A percentile compares a stretch with the other conserved stretches of the same genome.
phyloP scores from a whole-genome alignment of 1,284 basidiomycete genomes.

The Testicularia cyperi region DNA sequence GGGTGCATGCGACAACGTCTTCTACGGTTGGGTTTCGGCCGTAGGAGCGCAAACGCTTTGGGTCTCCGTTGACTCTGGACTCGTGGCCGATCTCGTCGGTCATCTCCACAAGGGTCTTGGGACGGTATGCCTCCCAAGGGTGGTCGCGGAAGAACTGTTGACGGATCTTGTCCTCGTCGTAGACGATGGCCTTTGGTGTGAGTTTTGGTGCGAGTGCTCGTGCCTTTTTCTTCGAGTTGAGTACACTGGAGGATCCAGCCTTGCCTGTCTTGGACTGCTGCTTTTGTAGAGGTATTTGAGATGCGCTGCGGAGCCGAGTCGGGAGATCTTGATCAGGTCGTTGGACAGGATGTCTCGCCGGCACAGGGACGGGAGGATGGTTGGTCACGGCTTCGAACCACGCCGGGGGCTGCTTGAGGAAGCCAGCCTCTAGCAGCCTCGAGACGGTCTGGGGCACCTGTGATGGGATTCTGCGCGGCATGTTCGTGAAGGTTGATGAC shows the following conservation, averaged over 20 bases:
- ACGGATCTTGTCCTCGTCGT: slow-evolving; percentile 81
- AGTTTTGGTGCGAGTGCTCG: slow-evolving; percentile 65
- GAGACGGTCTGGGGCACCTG: slow-evolving; percentile 87
- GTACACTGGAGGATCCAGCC: background rate
- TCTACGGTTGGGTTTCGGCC: slow-evolving; percentile 76
- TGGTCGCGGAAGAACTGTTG: slow-evolving; percentile 93
- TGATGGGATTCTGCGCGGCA: slow-evolving; percentile 80
- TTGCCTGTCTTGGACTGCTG: background rate
- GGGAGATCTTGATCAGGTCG: slow-evolving; percentile 63
- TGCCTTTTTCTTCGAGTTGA: slow-evolving; percentile 43
- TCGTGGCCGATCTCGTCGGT: slow-evolving; percentile 62
- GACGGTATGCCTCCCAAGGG: slow-evolving; percentile 89
- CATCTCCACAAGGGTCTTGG: slow-evolving; percentile 74
- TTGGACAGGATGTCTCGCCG: slow-evolving; percentile 70
- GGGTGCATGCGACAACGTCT: slow-evolving; percentile 78
- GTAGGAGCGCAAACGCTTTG: slow-evolving; percentile 62
- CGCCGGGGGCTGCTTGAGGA: slow-evolving; percentile 72
- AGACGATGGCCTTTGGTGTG: slow-evolving; percentile 70
- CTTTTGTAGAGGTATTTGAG: slow-evolving; percentile 6
- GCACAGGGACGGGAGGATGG: slow-evolving; percentile 82
- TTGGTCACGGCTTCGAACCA: slow-evolving; percentile 85
- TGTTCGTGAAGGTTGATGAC: no score
- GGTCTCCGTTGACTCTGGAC: slow-evolving; percentile 67
- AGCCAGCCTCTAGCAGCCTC: slow-evolving; percentile 74
- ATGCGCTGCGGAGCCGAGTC: slow-evolving; percentile 12